A percentile compares a stretch with the other conserved stretches of the same genome.
These are phyloP conservation scores for Populus tremula DNA, from an alignment of 345 rosid genomes.

Conservation along the genomic window DNA sequence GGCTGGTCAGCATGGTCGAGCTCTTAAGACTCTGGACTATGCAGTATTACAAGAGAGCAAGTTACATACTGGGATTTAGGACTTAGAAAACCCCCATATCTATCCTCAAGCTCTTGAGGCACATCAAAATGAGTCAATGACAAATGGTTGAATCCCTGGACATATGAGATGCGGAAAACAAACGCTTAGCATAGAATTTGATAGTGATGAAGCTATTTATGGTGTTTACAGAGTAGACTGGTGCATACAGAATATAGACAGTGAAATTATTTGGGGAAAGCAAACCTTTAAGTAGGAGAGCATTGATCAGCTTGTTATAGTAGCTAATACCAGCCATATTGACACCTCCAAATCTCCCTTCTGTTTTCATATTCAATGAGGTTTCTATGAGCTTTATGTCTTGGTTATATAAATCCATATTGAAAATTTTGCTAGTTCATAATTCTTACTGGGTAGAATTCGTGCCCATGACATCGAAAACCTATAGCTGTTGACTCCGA, in stretches of 20 bases:
- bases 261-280: neutral
- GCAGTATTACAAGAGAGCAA: neutral
- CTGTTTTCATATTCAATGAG: neutral
- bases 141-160: slow-evolving; percentile 19
- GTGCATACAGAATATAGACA: neutral
- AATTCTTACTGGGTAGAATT: slow-evolving; percentile 22
- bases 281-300: slow-evolving; percentile 16
- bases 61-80: slow-evolving; percentile 16
- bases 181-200: no score
- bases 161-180: neutral
- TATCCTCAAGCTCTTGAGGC: slow-evolving; percentile 22
- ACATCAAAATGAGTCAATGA: slow-evolving; percentile 18
- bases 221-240: neutral
- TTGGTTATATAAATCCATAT: neutral
- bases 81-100: slow-evolving; percentile 23
- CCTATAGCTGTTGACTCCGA: slow-evolving; percentile 19
- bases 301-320: slow-evolving; percentile 20
- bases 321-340: slow-evolving; percentile 20
- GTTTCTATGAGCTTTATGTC: neutral
- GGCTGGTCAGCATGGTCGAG: neutral
- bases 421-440: no score
- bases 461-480: slow-evolving; percentile 23
- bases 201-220: neutral
- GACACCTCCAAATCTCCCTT: slow-evolving; percentile 21
- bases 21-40: neutral